Percentiles rank a stretch among this genome's conserved stretches.
These are phyloP conservation scores for Aspergillus pseudoviridinutans DNA, from an alignment of 2,329 filamentous ascomycete genomes.

Conservation along the genomic window DNA sequence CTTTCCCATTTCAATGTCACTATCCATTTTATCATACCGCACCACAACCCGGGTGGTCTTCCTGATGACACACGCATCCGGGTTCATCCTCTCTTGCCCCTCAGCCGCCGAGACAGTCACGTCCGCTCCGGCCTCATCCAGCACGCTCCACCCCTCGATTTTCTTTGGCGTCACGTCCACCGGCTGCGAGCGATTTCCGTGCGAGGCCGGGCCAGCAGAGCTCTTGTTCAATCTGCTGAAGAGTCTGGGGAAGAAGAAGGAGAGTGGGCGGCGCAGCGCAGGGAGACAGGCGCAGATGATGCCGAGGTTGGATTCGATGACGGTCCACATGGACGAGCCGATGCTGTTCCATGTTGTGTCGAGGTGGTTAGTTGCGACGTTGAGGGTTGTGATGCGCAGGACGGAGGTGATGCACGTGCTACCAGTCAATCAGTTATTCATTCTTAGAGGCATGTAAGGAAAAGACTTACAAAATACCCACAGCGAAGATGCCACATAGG, in stretches of 20 bases:
- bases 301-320: conserved; percentile 33
- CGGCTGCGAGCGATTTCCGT: neutral
- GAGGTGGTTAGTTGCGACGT: conserved; percentile 14
- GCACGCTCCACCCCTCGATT: neutral
- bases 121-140: neutral
- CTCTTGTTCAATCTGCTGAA: conserved; percentile 1
- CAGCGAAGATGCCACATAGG: conserved; percentile 32
- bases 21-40: neutral
- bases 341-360: conserved; percentile 26
- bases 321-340: conserved; percentile 34
- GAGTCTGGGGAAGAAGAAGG: conserved; percentile 8
- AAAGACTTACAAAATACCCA: conserved; percentile 30
- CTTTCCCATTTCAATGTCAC: neutral
- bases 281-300: conserved; percentile 39
- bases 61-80: no score
- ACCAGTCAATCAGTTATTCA: neutral
- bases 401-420: conserved; percentile 17
- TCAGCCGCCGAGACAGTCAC: neutral
- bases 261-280: conserved; percentile 25
- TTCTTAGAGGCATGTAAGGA: neutral
- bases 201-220: neutral
- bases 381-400: conserved; percentile 13
- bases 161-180: neutral
- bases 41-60: neutral
- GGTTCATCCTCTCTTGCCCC: no score